phyloP scores from a whole-genome alignment of 2,329 filamentous ascomycete species.

The Graphilbum ipis-grandicollis region DNA sequence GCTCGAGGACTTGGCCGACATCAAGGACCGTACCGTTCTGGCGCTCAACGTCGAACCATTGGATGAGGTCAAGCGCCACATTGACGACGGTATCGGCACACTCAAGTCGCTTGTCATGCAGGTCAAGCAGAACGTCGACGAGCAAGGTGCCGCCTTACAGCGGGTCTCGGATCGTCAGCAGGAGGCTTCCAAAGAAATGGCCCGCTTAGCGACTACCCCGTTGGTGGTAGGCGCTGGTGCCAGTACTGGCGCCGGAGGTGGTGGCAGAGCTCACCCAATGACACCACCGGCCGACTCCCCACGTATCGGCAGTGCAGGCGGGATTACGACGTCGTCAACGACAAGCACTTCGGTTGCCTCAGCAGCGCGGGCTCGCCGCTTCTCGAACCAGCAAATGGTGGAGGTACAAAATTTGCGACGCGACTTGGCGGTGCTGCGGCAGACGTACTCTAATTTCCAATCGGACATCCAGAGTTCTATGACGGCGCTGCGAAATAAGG shows the following conservation, averaged over 20 bases:
- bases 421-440: slow-evolving; percentile 78
- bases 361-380: no score
- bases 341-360: slow-evolving; percentile 26
- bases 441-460: slow-evolving; percentile 85
- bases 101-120: slow-evolving; percentile 72
- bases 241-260: no score
- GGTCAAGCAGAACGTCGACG: slow-evolving; percentile 66
- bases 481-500: slow-evolving; percentile 66
- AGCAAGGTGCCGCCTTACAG: slow-evolving; percentile 67
- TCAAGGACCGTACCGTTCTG: slow-evolving; percentile 90
- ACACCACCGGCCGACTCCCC: slow-evolving; percentile 30
- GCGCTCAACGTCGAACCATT: slow-evolving; percentile 84
- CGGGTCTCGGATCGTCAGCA: slow-evolving; percentile 81
- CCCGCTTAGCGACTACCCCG: slow-evolving; percentile 28
- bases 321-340: slow-evolving; percentile 14
- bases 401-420: slow-evolving; percentile 72
- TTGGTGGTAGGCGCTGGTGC: no score
- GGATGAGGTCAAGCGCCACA: slow-evolving; percentile 90
- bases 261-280: slow-evolving; percentile 15
- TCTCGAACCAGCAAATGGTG: slow-evolving; percentile 40
- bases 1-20: slow-evolving; percentile 78
- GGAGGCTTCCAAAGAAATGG: slow-evolving; percentile 76
- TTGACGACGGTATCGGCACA: slow-evolving; percentile 76
- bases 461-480: slow-evolving; percentile 80
- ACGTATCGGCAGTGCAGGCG: slow-evolving; percentile 15